Percentiles rank a stretch among this genome's conserved stretches.
Conservation (phyloP, 352 stramenopile genomes). For the Pythium sukuiense region DNA sequence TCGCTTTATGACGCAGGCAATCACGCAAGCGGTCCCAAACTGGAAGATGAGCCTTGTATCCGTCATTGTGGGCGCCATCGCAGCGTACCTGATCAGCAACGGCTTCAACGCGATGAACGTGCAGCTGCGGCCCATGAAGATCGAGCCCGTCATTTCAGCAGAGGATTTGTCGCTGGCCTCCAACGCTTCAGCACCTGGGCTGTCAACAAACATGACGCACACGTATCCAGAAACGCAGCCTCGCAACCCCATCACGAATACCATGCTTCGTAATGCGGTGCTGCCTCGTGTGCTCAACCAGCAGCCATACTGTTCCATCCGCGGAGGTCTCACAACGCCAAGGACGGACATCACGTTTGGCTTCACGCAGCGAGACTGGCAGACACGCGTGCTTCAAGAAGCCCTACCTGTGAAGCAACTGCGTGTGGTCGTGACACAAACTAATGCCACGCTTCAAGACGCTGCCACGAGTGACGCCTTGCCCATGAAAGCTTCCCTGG, state of each 20-base stretch:
- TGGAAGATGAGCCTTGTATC: not conserved
- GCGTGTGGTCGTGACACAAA: not conserved
- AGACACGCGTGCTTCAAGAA: not conserved
- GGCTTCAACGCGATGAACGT: not conserved
- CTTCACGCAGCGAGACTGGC: constrained; percentile 12
- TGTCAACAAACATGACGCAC: not conserved
- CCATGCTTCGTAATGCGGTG: constrained; percentile 5
- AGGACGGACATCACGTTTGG: constrained; percentile 2
- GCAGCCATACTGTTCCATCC: not conserved
- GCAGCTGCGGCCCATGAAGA: not conserved
- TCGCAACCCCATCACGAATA: constrained; percentile 11
- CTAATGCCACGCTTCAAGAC: not conserved
- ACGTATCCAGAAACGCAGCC: constrained; percentile 2
- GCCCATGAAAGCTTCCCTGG: constrained; percentile 9
- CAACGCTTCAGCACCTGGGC: not conserved
- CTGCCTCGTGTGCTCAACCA: not conserved
- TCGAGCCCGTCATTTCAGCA: not conserved
- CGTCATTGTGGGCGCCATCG: not conserved
- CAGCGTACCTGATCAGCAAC: constrained; percentile 1
- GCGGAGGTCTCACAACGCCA: not conserved
- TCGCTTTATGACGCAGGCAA: not conserved
- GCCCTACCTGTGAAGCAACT: not conserved
- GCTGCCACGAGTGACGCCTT: not conserved
- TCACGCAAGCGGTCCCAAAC: not conserved
- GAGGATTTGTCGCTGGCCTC: not conserved